Conservation (phyloP, 306 rosid genomes). For the Castanea sativa region DNA sequence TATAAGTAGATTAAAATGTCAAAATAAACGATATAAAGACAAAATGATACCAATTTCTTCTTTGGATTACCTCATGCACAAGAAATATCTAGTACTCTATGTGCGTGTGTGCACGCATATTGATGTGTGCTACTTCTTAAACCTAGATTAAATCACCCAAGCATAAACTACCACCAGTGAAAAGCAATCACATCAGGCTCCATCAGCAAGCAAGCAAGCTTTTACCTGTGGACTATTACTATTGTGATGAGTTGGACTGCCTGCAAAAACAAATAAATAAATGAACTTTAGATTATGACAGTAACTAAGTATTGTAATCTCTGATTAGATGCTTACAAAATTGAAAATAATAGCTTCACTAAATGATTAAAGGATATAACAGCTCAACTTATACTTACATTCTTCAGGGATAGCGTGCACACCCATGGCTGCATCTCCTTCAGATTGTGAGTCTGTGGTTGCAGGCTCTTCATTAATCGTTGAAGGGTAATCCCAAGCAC, state of each 20-base stretch:
- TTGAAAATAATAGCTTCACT: background rate
- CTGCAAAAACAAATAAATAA: constrained; percentile 29
- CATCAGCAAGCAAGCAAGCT: constrained; percentile 29
- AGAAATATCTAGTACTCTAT: background rate
- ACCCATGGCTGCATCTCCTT: constrained; percentile 49
- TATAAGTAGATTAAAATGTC: background rate
- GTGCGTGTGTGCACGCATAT: background rate
- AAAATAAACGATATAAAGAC: background rate
- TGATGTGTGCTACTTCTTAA: background rate
- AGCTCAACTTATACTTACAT: constrained; percentile 51
- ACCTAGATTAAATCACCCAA: constrained; percentile 4
- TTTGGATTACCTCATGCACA: background rate
- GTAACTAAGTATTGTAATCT: background rate
- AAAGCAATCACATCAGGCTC: constrained; percentile 6
- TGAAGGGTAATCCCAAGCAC: constrained; percentile 67
- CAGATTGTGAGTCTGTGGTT: constrained; percentile 47
- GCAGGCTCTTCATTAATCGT: constrained; percentile 48
- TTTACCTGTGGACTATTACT: constrained; percentile 67
- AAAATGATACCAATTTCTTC: background rate
- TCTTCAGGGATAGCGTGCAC: constrained; percentile 73
- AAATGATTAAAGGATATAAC: constrained; percentile 6
- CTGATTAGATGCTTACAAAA: background rate
- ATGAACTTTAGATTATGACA: constrained; percentile 4
- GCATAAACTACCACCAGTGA: constrained; percentile 18
- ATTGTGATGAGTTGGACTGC: constrained; percentile 49